Evolutionary conservation across 192 early-diverging fungal genomes (phyloP).

Genomic region (Allomyces macrogynus): DNA sequence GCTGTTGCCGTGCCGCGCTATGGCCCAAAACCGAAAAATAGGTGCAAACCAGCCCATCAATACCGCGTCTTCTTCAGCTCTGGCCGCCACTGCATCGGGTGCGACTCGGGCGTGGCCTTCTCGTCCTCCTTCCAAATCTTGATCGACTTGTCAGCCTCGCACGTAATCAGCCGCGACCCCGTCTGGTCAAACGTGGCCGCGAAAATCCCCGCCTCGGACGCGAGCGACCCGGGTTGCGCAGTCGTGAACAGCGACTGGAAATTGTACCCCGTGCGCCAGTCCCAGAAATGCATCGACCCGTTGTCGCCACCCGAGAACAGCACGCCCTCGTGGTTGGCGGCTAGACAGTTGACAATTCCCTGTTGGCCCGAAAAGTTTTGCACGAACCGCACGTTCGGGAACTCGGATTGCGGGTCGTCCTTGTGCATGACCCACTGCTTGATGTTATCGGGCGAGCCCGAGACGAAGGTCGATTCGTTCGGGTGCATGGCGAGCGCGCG

Average conservation of each 20-base stretch:
- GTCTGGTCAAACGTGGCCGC: slow-evolving; percentile 88
- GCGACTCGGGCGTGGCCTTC: slow-evolving; percentile 20
- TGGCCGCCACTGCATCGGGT: slow-evolving; percentile 1
- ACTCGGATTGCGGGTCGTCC: slow-evolving; percentile 21
- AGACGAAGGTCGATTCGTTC: slow-evolving; percentile 81
- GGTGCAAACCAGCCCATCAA: neutral
- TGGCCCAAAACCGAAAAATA: too few species aligned
- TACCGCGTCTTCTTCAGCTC: neutral
- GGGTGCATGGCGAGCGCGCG: slow-evolving; percentile 81
- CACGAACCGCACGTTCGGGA: slow-evolving; percentile 82
- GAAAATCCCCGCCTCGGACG: slow-evolving; percentile 89
- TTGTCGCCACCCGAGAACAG: slow-evolving; percentile 94
- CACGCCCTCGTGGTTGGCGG: slow-evolving; percentile 78
- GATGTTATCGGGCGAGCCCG: slow-evolving; percentile 72
- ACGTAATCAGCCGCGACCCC: slow-evolving; percentile 83
- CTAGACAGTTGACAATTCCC: slow-evolving; percentile 75
- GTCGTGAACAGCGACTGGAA: slow-evolving; percentile 76
- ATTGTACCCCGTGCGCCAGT: slow-evolving; percentile 86
- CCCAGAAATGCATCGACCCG: slow-evolving; percentile 91
- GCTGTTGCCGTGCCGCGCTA: too few species aligned
- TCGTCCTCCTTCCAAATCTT: slow-evolving; percentile 92
- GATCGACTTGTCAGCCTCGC: slow-evolving; percentile 97
- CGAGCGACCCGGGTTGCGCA: slow-evolving; percentile 88
- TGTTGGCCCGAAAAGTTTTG: slow-evolving; percentile 77
- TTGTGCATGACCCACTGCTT: slow-evolving; percentile 60